Conservation (phyloP, 441 rosid species). For the Brassica balearica region DNA sequence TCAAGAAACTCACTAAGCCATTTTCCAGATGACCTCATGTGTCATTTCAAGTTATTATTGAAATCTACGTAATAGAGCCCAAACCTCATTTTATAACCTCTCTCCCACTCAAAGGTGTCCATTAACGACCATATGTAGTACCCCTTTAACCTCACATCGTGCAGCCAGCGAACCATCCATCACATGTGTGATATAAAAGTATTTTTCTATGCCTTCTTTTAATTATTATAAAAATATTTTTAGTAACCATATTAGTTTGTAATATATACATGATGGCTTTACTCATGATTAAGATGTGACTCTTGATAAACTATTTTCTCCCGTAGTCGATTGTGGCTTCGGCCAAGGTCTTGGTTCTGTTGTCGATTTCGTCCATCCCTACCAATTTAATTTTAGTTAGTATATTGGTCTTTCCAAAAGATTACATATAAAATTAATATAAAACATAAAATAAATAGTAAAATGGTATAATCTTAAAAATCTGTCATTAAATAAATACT, state of each 20-base stretch:
- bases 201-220: not conserved
- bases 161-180: conserved; percentile 23
- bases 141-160: conserved; percentile 43
- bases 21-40: conserved; percentile 43
- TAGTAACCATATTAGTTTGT: not conserved
- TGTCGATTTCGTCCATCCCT: conserved; percentile 42
- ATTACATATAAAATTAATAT: no score
- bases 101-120: conserved; percentile 47
- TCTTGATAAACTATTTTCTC: conserved; percentile 41
- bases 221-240: not conserved
- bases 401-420: not conserved
- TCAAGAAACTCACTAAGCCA: conserved; percentile 42
- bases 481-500: no score
- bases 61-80: conserved; percentile 41
- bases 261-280: conserved; percentile 33
- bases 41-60: conserved; percentile 22
- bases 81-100: conserved; percentile 39
- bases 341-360: conserved; percentile 9
- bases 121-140: conserved; percentile 48
- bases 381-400: not conserved
- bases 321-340: conserved; percentile 35
- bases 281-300: conserved; percentile 38
- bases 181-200: not conserved
- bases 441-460: no score
- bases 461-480: no score